Conservation (phyloP, 345 rosid genomes). For the Raphanus sativus region DNA sequence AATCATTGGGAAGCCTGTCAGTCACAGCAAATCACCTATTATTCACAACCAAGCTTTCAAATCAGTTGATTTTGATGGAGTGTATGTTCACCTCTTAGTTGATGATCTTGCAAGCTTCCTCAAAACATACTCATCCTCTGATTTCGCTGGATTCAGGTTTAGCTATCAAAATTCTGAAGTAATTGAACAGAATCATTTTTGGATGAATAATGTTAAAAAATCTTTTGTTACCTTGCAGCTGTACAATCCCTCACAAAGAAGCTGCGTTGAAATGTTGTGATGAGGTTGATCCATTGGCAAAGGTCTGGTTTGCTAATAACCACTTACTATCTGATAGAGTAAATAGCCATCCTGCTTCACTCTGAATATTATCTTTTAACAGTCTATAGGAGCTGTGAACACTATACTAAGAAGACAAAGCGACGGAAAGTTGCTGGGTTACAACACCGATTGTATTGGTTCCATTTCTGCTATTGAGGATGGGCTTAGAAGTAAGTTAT, state of each 20-base stretch:
- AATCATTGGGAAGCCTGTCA: slow-evolving; percentile 87
- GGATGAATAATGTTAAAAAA: slow-evolving; percentile 12
- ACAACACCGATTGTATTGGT: slow-evolving; percentile 85
- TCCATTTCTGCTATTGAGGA: slow-evolving; percentile 97
- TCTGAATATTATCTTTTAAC: slow-evolving; percentile 26
- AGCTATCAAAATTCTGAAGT: background rate
- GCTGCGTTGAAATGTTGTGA: slow-evolving; percentile 78
- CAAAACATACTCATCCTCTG: slow-evolving; percentile 72
- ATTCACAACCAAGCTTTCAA: slow-evolving; percentile 88
- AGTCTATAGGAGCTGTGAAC: slow-evolving; percentile 97
- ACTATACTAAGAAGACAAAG: slow-evolving; percentile 72
- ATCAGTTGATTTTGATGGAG: slow-evolving; percentile 80
- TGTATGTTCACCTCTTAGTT: slow-evolving; percentile 76
- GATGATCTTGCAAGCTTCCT: slow-evolving; percentile 75
- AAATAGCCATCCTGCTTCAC: background rate
- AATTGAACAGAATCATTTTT: background rate
- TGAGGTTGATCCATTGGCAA: slow-evolving; percentile 87
- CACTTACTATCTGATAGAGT: background rate
- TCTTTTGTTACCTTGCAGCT: slow-evolving; percentile 50
- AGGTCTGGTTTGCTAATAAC: slow-evolving; percentile 47
- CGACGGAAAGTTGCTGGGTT: slow-evolving; percentile 80
- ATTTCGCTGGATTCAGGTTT: slow-evolving; percentile 94
- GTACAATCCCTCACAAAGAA: slow-evolving; percentile 93
- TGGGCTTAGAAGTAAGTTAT: slow-evolving; percentile 66
- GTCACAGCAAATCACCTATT: slow-evolving; percentile 92